Conservation (phyloP, 1,139 yeast genomes). For the Saccharomycopsis hybrid region DNA sequence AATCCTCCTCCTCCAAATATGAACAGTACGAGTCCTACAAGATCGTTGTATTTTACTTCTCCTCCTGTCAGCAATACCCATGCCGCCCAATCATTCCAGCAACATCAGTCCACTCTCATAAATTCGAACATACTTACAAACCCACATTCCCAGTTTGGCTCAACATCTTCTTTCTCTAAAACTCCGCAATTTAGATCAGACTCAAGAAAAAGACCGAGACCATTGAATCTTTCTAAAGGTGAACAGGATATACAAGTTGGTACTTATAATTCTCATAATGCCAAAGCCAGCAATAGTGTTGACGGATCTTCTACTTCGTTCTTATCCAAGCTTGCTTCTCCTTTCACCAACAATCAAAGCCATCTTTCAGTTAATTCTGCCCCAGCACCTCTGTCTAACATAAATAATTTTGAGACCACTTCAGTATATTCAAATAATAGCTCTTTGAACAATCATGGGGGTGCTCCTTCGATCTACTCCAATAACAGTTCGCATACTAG, state of each 20-base stretch:
- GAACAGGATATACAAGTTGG: neutral
- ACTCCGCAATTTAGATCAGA: slow-evolving; percentile 16
- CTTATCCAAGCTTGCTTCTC: slow-evolving; percentile 6
- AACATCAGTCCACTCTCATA: neutral
- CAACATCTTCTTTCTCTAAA: slow-evolving; percentile 11
- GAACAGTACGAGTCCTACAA: slow-evolving; percentile 4
- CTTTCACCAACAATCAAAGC: slow-evolving; percentile 4
- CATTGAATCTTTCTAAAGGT: slow-evolving; percentile 1
- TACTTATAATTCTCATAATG: neutral
- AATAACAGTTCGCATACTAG: neutral
- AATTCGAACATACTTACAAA: neutral
- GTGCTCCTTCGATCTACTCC: slow-evolving; percentile 1
- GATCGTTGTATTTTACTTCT: slow-evolving; percentile 8
- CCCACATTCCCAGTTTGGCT: neutral
- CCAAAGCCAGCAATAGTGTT: neutral
- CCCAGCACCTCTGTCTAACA: neutral
- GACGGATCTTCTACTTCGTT: slow-evolving; percentile 2
- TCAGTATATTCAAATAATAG: neutral
- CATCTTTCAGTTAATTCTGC: slow-evolving; percentile 2
- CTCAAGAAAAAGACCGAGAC: slow-evolving; percentile 12
- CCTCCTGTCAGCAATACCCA: neutral
- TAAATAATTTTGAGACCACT: neutral
- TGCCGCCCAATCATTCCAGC: neutral
- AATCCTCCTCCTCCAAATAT: neutral
- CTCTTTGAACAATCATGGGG: neutral